Conservation (phyloP, 371 early-diverging fungal genomes). For the Mucor lusitanicus region DNA sequence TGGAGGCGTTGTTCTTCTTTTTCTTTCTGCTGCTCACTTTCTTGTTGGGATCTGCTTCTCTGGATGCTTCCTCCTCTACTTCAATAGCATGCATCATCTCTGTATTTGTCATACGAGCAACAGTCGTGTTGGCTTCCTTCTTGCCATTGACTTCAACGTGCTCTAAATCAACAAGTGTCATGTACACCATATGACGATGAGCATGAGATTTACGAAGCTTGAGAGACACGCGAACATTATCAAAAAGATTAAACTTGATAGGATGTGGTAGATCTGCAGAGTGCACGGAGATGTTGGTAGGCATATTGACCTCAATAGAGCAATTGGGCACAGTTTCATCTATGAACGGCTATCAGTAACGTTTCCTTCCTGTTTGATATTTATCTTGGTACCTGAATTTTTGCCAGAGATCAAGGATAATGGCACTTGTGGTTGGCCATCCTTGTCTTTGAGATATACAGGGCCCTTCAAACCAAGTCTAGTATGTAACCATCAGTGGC, state of each 20-base stretch:
- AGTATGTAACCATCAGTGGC: not conserved
- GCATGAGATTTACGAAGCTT: constrained; percentile 60
- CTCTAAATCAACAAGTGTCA: constrained; percentile 57
- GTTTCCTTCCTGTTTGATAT: not conserved
- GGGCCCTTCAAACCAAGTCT: constrained; percentile 71
- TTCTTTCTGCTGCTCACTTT: constrained; percentile 14
- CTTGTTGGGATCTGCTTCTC: not conserved
- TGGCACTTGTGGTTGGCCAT: constrained; percentile 57
- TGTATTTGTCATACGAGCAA: constrained; percentile 13
- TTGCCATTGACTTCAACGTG: constrained; percentile 14
- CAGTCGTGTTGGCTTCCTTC: not conserved
- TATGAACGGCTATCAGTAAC: constrained; percentile 2
- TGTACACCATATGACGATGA: constrained; percentile 63
- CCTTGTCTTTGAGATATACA: constrained; percentile 63
- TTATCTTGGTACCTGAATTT: constrained; percentile 29
- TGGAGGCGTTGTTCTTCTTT: constrained; percentile 19
- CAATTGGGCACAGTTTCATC: constrained; percentile 38
- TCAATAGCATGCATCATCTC: constrained; percentile 25
- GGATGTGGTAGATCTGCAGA: constrained; percentile 35
- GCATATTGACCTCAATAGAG: constrained; percentile 21
- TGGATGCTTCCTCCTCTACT: constrained; percentile 1
- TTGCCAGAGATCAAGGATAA: constrained; percentile 61
- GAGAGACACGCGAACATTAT: constrained; percentile 60
- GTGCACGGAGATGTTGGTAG: constrained; percentile 20
- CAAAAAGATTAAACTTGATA: constrained; percentile 56